A percentile compares a stretch with the other conserved stretches of the same genome.
Evolutionary conservation across 768 basidiomycete genomes (phyloP).

Genomic region (Suillus occidentalis): DNA sequence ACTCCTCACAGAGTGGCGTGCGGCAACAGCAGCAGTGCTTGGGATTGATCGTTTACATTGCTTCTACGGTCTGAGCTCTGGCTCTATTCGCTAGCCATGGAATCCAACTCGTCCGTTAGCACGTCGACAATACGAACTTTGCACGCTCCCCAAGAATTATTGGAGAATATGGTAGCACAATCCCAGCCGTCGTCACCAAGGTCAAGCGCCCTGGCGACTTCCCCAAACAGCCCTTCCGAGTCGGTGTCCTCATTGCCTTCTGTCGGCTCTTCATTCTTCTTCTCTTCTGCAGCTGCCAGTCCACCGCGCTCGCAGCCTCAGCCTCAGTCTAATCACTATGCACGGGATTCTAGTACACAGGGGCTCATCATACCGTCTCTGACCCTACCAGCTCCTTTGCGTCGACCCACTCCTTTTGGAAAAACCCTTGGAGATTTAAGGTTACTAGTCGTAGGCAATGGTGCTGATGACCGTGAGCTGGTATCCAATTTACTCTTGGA

Average conservation of each 20-base stretch:
- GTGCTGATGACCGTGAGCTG: slow-evolving; percentile 31
- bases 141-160: slow-evolving; percentile 25
- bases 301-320: slow-evolving; percentile 54
- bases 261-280: slow-evolving; percentile 74
- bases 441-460: slow-evolving; percentile 54
- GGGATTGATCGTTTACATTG: not conserved
- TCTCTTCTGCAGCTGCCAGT: slow-evolving; percentile 70
- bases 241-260: slow-evolving; percentile 73
- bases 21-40: not conserved
- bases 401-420: slow-evolving; percentile 64
- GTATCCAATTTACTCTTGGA: slow-evolving; percentile 52
- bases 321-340: slow-evolving; percentile 38
- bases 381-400: slow-evolving; percentile 59
- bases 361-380: slow-evolving; percentile 73
- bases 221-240: slow-evolving; percentile 61
- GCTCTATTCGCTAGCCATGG: slow-evolving; percentile 22
- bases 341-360: slow-evolving; percentile 39
- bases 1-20: slow-evolving; percentile 13
- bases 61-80: not conserved
- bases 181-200: slow-evolving; percentile 50
- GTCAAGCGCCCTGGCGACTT: slow-evolving; percentile 53
- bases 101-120: slow-evolving; percentile 33
- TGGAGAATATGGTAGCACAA: slow-evolving; percentile 11
- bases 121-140: slow-evolving; percentile 40
- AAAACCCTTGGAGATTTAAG: slow-evolving; percentile 65